Evolutionary conservation across 108 stramenopile species (phyloP), one percentile per base, ranked within the genome.

Genomic region (Cylindrotheca closterium): DNA sequence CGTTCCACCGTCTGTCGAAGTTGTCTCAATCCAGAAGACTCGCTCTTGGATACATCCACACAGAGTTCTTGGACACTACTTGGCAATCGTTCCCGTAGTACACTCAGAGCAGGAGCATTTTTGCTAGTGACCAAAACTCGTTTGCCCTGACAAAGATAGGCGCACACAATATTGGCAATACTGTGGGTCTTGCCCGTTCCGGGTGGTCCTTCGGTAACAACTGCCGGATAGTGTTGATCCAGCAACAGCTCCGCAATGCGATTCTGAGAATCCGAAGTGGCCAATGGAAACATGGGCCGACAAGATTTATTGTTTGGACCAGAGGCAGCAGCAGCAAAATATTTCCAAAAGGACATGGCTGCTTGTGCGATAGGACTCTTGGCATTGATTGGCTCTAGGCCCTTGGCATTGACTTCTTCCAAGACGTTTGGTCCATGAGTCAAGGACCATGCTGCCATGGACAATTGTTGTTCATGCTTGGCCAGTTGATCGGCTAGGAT

Each of bases 141-240:
- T 55, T 86, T 86, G 5, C 81, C 81, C 55, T 77, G 67, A 58
- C 79, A 73, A 17, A 86, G 55, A 57, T 80, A 80, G 22, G 80
- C 71, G 61, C 81, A 82, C 2, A 86, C 64, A 46, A 86, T 71
- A 47, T 86, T 86, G 46, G 85, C 81, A 56, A 85, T 85, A 10
- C 73, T 63, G 51, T 79, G 79, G 1, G 75, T 64, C 61, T 56
- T 57, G 47, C 73, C 68, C 51, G 72, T 74, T 47, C 82, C 83
- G 0, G 83, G 83, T 26, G 83, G 83, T 0, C 83, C 80, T 63
- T 77, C 80, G 31, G 55, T 53, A 30, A 81, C 73, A 18, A 77
- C 60, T 0, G 80, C 80, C 0, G 83, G 79, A 55, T 74, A 74
- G 30, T 74, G 74, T 34, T 70, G 45, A 26, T 32, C 48, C 29